Evolutionary conservation across 345 rosid genomes (phyloP).

Genomic region (Alliaria petiolata): DNA sequence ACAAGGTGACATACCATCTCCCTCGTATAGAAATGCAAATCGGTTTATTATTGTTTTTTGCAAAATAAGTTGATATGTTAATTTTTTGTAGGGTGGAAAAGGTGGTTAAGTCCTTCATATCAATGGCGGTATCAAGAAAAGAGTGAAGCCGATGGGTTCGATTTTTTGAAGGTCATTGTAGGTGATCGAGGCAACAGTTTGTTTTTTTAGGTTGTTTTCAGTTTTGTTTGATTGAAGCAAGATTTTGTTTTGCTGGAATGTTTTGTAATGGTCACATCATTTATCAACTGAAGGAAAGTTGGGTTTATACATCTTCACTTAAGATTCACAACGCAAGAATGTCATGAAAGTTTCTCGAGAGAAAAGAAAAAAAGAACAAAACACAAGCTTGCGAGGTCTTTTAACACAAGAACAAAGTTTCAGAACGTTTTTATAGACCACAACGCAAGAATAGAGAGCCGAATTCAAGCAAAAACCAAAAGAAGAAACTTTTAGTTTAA

Average conservation of each 20-base stretch:
- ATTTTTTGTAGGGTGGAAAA: constrained; percentile 18
- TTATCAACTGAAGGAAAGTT: neutral
- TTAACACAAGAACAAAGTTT: too few relatives aligned
- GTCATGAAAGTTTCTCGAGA: neutral
- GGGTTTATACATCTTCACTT: neutral
- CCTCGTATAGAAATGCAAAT: neutral
- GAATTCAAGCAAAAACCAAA: neutral
- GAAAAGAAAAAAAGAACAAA: neutral
- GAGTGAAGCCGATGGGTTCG: constrained; percentile 5
- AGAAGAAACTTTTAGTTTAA: neutral
- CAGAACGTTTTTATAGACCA: neutral
- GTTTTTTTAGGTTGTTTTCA: neutral
- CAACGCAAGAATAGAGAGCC: neutral
- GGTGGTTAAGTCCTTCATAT: constrained; percentile 9
- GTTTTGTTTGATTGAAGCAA: neutral
- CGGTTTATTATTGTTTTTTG: neutral
- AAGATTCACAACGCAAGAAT: neutral
- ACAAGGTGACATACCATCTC: neutral
- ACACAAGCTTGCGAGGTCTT: neutral
- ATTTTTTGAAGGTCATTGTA: neutral
- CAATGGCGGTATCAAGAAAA: neutral
- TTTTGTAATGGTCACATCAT: neutral
- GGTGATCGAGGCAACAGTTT: neutral
- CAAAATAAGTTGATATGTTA: neutral
- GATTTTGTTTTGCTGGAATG: too few relatives aligned